Evolutionary conservation across 2,329 filamentous ascomycete species (phyloP).

Genomic region (Pyrenophora seminiperda): DNA sequence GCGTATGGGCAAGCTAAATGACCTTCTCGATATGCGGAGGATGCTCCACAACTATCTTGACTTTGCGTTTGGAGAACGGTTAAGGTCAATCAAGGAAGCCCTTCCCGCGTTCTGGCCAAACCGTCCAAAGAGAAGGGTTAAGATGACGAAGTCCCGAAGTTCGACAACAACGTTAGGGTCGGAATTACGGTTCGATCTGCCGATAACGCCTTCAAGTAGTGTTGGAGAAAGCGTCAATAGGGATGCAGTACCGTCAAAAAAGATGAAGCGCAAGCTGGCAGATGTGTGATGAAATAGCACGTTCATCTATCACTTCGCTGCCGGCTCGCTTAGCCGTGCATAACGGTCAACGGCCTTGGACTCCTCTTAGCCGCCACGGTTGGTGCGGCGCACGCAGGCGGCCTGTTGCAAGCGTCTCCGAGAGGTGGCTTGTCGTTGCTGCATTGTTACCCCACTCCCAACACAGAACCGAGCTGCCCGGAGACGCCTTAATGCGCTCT

Average conservation of each 20-base stretch:
- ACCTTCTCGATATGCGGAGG: conserved; percentile 11
- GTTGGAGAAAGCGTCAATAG: background rate
- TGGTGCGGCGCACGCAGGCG: background rate
- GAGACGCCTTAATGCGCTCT: background rate
- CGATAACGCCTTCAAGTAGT: conserved; percentile 1
- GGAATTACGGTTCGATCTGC: background rate
- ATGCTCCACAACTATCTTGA: conserved; percentile 18
- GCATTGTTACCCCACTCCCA: background rate
- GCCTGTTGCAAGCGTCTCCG: background rate
- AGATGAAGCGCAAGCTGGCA: background rate
- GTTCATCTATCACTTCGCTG: background rate
- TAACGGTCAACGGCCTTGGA: background rate
- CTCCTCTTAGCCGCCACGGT: background rate
- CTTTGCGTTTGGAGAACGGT: conserved; percentile 14
- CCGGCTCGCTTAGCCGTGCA: background rate
- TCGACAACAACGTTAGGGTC: conserved; percentile 7
- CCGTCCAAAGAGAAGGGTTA: conserved; percentile 5
- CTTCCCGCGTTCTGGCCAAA: conserved; percentile 18
- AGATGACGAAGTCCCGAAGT: conserved; percentile 7
- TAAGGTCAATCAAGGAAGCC: conserved; percentile 15
- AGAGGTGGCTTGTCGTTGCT: background rate
- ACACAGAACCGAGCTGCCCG: background rate
- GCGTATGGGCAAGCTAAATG: conserved; percentile 13
- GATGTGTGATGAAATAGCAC: background rate
- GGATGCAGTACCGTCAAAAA: background rate